Evolutionary conservation across 1,284 basidiomycete genomes (phyloP).

Genomic region (Apiotrichum sp.): DNA sequence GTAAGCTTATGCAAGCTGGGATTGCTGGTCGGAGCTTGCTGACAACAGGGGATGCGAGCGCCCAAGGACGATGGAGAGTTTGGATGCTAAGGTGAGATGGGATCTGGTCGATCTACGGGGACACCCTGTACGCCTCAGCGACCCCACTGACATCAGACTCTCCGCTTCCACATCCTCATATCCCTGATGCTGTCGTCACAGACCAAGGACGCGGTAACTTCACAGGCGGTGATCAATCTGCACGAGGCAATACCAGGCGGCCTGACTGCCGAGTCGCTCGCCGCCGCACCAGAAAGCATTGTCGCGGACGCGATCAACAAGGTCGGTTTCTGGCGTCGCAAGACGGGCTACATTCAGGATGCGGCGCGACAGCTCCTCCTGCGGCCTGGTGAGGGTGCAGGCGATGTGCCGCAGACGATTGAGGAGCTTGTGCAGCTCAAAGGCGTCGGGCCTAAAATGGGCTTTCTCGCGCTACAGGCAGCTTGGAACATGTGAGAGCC

Average conservation of each 20-base stretch:
- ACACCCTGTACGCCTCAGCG: not conserved
- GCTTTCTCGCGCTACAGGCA: conserved; percentile 71
- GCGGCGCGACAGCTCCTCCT: conserved; percentile 62
- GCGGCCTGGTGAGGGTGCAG: conserved; percentile 40
- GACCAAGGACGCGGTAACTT: conserved; percentile 84
- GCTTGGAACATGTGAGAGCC: conserved; percentile 73
- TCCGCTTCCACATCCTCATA: conserved; percentile 76
- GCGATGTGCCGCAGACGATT: conserved; percentile 77
- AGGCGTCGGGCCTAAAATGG: conserved; percentile 92
- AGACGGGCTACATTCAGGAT: conserved; percentile 66
- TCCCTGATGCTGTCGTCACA: conserved; percentile 94
- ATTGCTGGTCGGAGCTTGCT: not conserved
- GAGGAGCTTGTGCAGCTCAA: conserved; percentile 76
- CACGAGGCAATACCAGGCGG: conserved; percentile 68
- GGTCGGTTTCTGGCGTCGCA: conserved; percentile 88
- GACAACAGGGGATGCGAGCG: conserved; percentile 33
- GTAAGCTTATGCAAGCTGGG: conserved; percentile 54
- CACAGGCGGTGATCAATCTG: conserved; percentile 72
- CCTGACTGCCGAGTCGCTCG: conserved; percentile 65
- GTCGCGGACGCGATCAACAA: conserved; percentile 74
- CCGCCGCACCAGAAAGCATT: conserved; percentile 57
- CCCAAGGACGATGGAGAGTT: conserved; percentile 46
- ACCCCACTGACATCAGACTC: conserved; percentile 52
- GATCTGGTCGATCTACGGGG: no score
- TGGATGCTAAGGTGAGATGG: conserved; percentile 58